Base-by-base conservation (phyloP, 371 early-diverging fungal genomes). In the Actinomucor elegans region DNA sequence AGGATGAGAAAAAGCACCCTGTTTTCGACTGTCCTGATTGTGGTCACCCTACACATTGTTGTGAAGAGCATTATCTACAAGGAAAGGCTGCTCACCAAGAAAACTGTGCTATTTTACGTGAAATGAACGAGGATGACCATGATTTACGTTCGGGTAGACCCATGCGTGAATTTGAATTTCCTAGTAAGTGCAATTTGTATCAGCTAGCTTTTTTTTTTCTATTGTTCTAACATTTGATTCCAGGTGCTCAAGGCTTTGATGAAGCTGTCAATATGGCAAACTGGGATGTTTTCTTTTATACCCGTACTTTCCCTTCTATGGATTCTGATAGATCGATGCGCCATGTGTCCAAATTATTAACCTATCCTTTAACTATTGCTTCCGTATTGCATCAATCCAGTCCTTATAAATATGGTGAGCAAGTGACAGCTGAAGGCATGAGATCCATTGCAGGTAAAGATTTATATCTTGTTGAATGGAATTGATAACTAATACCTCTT, bases 31-130 rank as follows among this genome's bases (percentile, higher is more conserved):
- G 92, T 60, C 88, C 91, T 11, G 85, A 87, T 41, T 92, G 92
- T 65, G 92, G 92, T 23, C 88, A 86, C 49, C 91, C 92, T 34
- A 92, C 92, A 7, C 92, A 92, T 59, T 92, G 92, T 64, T 77
- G 80, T 49, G 80, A 84, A 50, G 81, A 85, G 46, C 92, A 92
- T 68, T 89, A 89, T 77, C 54, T 74, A 28, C 61, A 69, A 57
- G 91, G 85, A 34, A 69, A 69, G 21, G 75, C 83, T 8, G 87
- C 88, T 50, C 44, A 73, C 28, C 69, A 79, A 29, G 64, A 78
- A 41, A 36, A 21, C 18, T 91, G 92, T 62, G 58, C 58, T 8
- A 69, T 75, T 23, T 68, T 92, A 46, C 75, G 88, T 44, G 81
- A 88, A 62, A 80, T 84, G 31, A 91, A 90, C 60, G 88, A 88